Evolutionary conservation across 2,329 filamentous ascomycete genomes (phyloP), one percentile per base, ranked within the genome.

Genomic region (Penicillium sp.): DNA sequence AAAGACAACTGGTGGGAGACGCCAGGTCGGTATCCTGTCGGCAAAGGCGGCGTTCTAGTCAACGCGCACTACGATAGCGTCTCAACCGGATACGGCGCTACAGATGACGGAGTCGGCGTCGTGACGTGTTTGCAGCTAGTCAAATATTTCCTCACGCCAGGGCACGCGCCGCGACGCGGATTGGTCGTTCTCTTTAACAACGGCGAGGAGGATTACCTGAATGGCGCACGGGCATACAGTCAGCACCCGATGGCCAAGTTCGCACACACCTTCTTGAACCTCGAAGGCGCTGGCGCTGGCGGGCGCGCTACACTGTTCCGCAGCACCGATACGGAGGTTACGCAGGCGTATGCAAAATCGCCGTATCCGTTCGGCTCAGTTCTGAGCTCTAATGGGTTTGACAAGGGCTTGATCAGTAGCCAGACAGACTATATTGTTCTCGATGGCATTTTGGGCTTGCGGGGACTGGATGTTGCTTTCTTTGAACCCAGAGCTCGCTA

Each of bases 41-140:
- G 83, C 8, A 84, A 85, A 57, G 89, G 90, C 16, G 91, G 92
- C 31, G 91, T 96, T 16, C 81, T 99, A 43, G 89, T 97, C 62
- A 97, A 97, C 71, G 92, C 93, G 16, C 94, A 97, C 70, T 96
- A 94, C 69, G 94, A 96, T 75, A 92, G 89, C 54, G 94, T 97
- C 5, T 90, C 92, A 13, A 96, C 92, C 2, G 92, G 91, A 1
- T 96, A 87, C 63, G 94, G 94, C 45, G 92, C 94, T 14, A 97
- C 94, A 2, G 94, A 99, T 67, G 91, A 97, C 72, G 94, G 93
- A 7, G 86, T 96, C 58, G 92, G 92, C 27, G 91, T 95, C 21
- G 86, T 96, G n/a, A 89, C 89, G 0, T 79, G 93, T 40, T 81
- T 97, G 45, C 92, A 97, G 71, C 78, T 97, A 46, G 82, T 97